A percentile compares a stretch with the other conserved stretches of the same genome.
Evolutionary conservation across 441 rosid species (phyloP).

Genomic region (Arabidopsis lyrata): DNA sequence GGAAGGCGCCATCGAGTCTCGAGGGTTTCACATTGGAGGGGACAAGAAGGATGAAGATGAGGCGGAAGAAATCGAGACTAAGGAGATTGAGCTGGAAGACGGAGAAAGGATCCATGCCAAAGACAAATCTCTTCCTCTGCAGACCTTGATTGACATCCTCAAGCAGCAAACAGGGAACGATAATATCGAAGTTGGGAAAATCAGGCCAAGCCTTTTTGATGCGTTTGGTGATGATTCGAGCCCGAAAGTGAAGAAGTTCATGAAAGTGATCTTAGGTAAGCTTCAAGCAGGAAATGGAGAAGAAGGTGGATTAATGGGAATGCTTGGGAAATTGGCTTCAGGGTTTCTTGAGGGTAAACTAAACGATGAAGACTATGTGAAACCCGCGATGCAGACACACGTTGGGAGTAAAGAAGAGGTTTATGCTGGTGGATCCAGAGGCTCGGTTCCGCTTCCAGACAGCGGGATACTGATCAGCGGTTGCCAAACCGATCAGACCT

Average conservation of each 20-base stretch:
- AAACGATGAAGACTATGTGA: conserved; percentile 62
- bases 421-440: conserved; percentile 73
- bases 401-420: conserved; percentile 75
- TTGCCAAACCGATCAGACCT: conserved; percentile 90
- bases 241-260: conserved; percentile 97
- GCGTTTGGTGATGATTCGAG: conserved; percentile 89
- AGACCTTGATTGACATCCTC: conserved; percentile 80
- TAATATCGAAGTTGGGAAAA: conserved; percentile 87
- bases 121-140: conserved; percentile 76
- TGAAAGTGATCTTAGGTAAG: conserved; percentile 79
- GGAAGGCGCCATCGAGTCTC: conserved; percentile 63
- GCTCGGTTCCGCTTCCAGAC: conserved; percentile 60
- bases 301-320: conserved; percentile 71
- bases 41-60: conserved; percentile 44
- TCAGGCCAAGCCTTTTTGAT: conserved; percentile 85
- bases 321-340: conserved; percentile 85
- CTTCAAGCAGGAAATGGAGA: conserved; percentile 49
- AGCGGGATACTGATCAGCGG: conserved; percentile 86
- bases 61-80: conserved; percentile 48
- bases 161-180: conserved; percentile 92
- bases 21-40: conserved; percentile 75
- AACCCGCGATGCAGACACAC: conserved; percentile 72
- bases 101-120: conserved; percentile 66
- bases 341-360: conserved; percentile 84
- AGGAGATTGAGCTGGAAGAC: conserved; percentile 49